Base-by-base conservation (phyloP, 768 basidiomycete genomes). In the Leccinellum rugosiceps region DNA sequence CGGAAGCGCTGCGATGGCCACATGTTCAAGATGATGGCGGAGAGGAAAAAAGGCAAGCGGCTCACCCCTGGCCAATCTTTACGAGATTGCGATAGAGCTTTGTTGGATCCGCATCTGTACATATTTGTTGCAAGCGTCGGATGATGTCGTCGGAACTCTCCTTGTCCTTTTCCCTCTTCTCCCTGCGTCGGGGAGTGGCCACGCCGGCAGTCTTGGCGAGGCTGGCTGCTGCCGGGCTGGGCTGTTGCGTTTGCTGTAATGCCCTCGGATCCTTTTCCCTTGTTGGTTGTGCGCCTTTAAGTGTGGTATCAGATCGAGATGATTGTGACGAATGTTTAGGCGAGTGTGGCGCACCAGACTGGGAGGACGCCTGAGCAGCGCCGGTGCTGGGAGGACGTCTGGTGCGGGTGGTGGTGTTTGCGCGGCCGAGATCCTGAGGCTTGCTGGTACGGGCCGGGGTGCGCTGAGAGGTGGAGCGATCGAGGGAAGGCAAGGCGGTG, bases 41-140 rank as follows among this genome's bases (percentile, higher is more conserved):
- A 11, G 32, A 25, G n/a, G n/a, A 9, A 35, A 26, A 30, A 21
- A 15, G 31, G 21, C 1, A 32, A 30, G 34, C 21, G 0, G 76
- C 89, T 68, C 65, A 96, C 94, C 96, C 97, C 73, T 98, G 96
- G 41, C 96, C 97, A 68, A 98, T 97, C 83, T 98, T 98, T 74
- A 92, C 87, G 44, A 98, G 80, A 67, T 84, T 94, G 57, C 95
- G 81, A 68, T 98, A 98, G 34, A 98, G 76, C 72, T 85, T 85
- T 34, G 95, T 98, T 28, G 97, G 97, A 74, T 99, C 97, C 5
- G 94, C 95, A 69, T 97, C 94, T 2, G 96, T 96, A 68, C 97
- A 99, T 67, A 99, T 98, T 66, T 88, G 87, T 69, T 92, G 88
- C 64, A 99, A 74, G 17, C 94, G 85, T 64, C 86, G 88, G 59